Evolutionary conservation across 768 basidiomycete species (phyloP).

Genomic region (Tricholoma terreum): DNA sequence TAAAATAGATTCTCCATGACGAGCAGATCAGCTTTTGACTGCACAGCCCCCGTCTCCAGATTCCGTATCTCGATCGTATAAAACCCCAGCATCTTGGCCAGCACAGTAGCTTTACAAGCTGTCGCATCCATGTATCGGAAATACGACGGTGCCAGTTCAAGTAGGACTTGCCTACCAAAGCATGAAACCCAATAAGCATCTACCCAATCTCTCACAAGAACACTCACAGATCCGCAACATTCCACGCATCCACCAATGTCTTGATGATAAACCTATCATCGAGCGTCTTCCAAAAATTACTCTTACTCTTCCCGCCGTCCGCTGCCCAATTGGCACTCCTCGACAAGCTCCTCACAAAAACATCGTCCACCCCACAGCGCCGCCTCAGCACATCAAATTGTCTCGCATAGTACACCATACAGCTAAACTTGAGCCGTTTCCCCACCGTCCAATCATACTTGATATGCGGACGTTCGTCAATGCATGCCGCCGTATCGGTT

Average conservation of each 20-base stretch:
- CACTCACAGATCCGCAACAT: conserved; percentile 77
- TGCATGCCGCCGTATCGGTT: conserved; percentile 33
- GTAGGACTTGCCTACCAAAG: conserved; percentile 61
- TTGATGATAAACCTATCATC: conserved; percentile 83
- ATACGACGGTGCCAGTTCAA: conserved; percentile 75
- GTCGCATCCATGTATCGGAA: conserved; percentile 77
- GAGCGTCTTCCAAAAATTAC: conserved; percentile 77
- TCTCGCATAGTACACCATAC: conserved; percentile 79
- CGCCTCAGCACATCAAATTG: conserved; percentile 70
- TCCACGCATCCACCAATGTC: conserved; percentile 84
- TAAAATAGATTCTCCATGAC: conserved; percentile 89
- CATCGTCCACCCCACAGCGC: conserved; percentile 64
- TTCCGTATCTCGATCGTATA: conserved; percentile 78
- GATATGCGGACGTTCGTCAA: conserved; percentile 77
- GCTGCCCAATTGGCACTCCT: conserved; percentile 67
- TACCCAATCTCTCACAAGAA: conserved; percentile 1
- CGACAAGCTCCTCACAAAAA: conserved; percentile 58
- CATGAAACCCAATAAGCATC: conserved; percentile 1
- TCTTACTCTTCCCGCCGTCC: conserved; percentile 77
- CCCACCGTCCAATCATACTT: conserved; percentile 81
- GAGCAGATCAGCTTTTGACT: conserved; percentile 70
- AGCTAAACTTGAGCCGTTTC: conserved; percentile 70
- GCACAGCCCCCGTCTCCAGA: conserved; percentile 59
- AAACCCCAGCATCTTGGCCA: conserved; percentile 80
- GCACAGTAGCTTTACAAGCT: conserved; percentile 59